Conservation (phyloP, 768 basidiomycete species). For the Termitomyces eurrhizus region DNA sequence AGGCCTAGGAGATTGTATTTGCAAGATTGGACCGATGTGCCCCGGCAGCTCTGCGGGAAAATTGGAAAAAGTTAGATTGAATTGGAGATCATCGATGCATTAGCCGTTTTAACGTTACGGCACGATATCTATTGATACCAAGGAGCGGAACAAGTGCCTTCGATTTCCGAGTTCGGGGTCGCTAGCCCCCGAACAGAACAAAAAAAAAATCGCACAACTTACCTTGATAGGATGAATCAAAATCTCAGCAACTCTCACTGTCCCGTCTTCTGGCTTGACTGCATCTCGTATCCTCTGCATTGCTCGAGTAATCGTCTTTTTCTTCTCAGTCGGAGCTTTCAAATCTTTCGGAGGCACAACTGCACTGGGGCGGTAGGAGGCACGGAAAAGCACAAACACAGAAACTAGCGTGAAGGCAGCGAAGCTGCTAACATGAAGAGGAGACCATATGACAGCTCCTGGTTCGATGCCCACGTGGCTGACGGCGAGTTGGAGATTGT, state of each 20-base stretch:
- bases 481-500: conserved; percentile 9
- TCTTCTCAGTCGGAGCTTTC: background rate
- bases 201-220: background rate
- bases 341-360: background rate
- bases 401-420: conserved; percentile 4
- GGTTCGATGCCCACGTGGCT: conserved; percentile 4
- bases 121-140: background rate
- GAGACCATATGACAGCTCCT: conserved; percentile 10
- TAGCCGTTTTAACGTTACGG: background rate
- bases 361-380: background rate
- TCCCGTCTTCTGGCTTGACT: conserved; percentile 20
- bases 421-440: background rate
- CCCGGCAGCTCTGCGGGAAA: conserved; percentile 60
- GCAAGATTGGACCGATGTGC: conserved; percentile 53
- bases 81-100: background rate
- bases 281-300: conserved; percentile 8
- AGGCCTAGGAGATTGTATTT: conserved; percentile 60
- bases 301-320: background rate
- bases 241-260: conserved; percentile 50
- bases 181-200: background rate
- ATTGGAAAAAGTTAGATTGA: background rate
- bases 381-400: conserved; percentile 10
- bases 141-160: background rate
- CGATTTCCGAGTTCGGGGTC: background rate
- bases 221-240: conserved; percentile 71